phyloP scores from a whole-genome alignment of 2,329 filamentous ascomycete species.

The Monosporascus sp. region DNA sequence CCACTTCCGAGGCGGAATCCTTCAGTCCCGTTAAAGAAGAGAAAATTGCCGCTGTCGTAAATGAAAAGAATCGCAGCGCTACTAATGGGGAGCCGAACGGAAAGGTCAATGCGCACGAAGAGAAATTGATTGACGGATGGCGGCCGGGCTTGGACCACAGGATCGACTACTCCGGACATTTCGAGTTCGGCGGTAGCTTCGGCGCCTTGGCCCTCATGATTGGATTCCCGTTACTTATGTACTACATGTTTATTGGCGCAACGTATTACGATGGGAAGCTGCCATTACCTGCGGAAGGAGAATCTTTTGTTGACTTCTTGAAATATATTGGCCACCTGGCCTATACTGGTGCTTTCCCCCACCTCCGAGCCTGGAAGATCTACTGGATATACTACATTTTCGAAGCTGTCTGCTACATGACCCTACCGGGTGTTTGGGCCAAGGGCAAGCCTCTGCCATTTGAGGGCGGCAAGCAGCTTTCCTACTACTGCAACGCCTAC shows the following conservation, averaged over 20 bases:
- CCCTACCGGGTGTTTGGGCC: constrained; percentile 80
- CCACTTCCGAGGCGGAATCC: constrained; percentile 22
- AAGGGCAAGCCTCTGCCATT: constrained; percentile 86
- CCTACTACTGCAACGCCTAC: constrained; percentile 92
- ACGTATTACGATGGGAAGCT: constrained; percentile 86
- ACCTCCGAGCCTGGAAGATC: constrained; percentile 77
- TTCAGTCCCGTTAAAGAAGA: constrained; percentile 24
- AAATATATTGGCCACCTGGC: constrained; percentile 66
- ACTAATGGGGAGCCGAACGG: constrained; percentile 28
- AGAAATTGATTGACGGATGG: constrained; percentile 51
- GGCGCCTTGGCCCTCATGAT: constrained; percentile 84
- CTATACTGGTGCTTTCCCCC: constrained; percentile 81
- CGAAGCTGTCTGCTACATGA: constrained; percentile 76
- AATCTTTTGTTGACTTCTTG: constrained; percentile 68
- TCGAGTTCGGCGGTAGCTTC: constrained; percentile 84
- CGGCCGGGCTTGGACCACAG: constrained; percentile 55
- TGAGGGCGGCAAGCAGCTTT: constrained; percentile 76
- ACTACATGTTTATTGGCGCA: constrained; percentile 98
- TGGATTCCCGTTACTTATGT: constrained; percentile 91
- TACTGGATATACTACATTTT: constrained; percentile 93
- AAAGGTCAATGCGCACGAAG: constrained; percentile 23
- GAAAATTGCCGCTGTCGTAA: constrained; percentile 15
- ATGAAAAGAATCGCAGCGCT: constrained; percentile 1
- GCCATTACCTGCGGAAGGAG: constrained; percentile 59
- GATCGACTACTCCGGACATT: constrained; percentile 57